A percentile compares a stretch with the other conserved stretches of the same genome.
Evolutionary conservation across 1,284 basidiomycete species (phyloP).

Genomic region (Ustanciosporium gigantosporum): DNA sequence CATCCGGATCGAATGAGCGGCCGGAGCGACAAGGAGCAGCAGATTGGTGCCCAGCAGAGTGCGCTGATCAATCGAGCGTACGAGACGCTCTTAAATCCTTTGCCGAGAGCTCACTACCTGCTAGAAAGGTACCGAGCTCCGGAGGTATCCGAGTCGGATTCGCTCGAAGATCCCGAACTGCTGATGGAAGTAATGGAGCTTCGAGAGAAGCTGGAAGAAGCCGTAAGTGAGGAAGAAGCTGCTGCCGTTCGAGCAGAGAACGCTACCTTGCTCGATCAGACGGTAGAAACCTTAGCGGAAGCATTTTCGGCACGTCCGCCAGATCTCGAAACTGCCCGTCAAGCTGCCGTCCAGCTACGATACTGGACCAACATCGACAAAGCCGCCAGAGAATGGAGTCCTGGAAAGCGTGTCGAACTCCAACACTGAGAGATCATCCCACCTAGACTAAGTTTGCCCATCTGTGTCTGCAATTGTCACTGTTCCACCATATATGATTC

Average conservation of each 20-base stretch:
- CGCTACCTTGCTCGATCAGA: slow-evolving; percentile 18
- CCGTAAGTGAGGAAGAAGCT: slow-evolving; percentile 43
- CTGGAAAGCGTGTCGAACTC: slow-evolving; percentile 50
- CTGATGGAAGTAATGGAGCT: slow-evolving; percentile 59
- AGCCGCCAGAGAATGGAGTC: slow-evolving; percentile 54
- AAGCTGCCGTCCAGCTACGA: slow-evolving; percentile 48
- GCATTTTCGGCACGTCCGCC: slow-evolving; percentile 39
- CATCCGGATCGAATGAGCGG: slow-evolving; percentile 56
- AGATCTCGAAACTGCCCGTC: slow-evolving; percentile 30
- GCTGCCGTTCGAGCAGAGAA: slow-evolving; percentile 42
- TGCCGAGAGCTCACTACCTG: slow-evolving; percentile 49
- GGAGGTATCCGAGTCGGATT: slow-evolving; percentile 40
- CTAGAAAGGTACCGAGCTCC: slow-evolving; percentile 31
- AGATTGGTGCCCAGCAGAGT: slow-evolving; percentile 52
- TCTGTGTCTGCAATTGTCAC: too few relatives aligned
- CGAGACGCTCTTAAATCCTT: slow-evolving; percentile 53
- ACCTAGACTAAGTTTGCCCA: too few relatives aligned
- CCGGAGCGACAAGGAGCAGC: slow-evolving; percentile 47
- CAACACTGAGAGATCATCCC: slow-evolving; percentile 48
- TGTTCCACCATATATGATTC: too few relatives aligned
- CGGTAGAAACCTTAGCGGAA: slow-evolving; percentile 24
- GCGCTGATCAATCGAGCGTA: slow-evolving; percentile 57
- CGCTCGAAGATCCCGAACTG: slow-evolving; percentile 51
- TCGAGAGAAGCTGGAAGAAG: slow-evolving; percentile 50
- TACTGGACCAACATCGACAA: slow-evolving; percentile 60